Base-by-base conservation (phyloP, 129 eudicot species). In the Heracleum sosnowskyi region DNA sequence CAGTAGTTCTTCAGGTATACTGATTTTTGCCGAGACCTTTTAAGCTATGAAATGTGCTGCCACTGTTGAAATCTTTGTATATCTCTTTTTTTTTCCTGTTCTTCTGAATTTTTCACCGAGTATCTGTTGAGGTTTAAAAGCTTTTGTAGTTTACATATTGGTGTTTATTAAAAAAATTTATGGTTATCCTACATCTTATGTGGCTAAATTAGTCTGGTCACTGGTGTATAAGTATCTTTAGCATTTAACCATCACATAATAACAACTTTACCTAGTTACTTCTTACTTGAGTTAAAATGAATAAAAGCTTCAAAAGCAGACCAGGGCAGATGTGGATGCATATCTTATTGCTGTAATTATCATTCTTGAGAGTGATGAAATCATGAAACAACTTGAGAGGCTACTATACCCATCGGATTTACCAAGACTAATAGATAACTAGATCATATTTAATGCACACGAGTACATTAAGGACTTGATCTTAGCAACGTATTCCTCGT, bases 1-100 rank as follows among this genome's bases (percentile, higher is more conserved):
- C 95, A 72, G 89, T 93, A 39, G 75, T 86, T 69, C 95, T 93
- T 42, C 97, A 90, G 94, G 96, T 92, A 53, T 71, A 63, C 77
- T 60, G 68, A 60, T 60, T 55, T 60, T 60, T 11, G 33, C 11
- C 7, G 33, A 9, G 15, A 28, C 4, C 64, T 49, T 49, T 18
- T 49, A 57, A 57, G 64, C 64, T 57, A 22, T 22, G 63, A 53
- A 53, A 22, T 53, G 63, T 53, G 29, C 63, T 53, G 63, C 28
- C 24, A 53, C 63, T 53, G 63, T 29, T 63, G 69, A 26, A 63
- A 29, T 28, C 1, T 63, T 64, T 64, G 37, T 64, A 64, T 29
- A 18, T 29, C 3, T 15, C 2, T 64, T 31, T 28, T 60, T 5
- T 26, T 63, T 63, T 63, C 0, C 28, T 20, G 28, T 5, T 51